Percentiles rank a stretch among this genome's conserved stretches.
Evolutionary conservation across 2,329 filamentous ascomycete species (phyloP).

Genomic region (Cylindrodendrum hubeiense): DNA sequence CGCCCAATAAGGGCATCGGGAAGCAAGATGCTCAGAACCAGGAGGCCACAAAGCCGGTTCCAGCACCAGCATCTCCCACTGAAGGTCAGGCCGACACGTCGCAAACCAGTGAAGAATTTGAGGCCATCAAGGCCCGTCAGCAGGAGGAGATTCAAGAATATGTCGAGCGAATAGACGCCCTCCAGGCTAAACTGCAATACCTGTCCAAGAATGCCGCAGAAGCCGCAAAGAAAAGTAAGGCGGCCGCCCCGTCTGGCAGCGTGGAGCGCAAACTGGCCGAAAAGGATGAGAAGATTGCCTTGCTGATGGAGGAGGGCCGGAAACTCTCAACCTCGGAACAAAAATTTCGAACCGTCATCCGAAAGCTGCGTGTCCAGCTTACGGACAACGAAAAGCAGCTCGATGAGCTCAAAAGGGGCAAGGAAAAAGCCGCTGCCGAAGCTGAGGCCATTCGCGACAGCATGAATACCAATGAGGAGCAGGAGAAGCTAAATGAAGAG

Average conservation of each 20-base stretch:
- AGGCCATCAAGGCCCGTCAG: slow-evolving; percentile 55
- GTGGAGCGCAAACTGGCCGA: slow-evolving; percentile 85
- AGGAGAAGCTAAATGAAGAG: slow-evolving; percentile 66
- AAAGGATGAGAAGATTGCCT: slow-evolving; percentile 89
- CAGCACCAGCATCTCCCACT: slow-evolving; percentile 5
- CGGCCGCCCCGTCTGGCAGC: slow-evolving; percentile 73
- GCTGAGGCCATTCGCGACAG: slow-evolving; percentile 59
- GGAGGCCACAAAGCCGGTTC: slow-evolving; percentile 2
- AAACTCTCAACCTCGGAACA: slow-evolving; percentile 88
- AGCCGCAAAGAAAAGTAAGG: slow-evolving; percentile 76
- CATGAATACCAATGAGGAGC: slow-evolving; percentile 62
- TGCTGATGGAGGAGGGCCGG: slow-evolving; percentile 92
- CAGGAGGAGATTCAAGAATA: slow-evolving; percentile 88
- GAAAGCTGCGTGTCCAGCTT: slow-evolving; percentile 79
- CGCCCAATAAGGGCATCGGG: background rate
- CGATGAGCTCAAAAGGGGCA: slow-evolving; percentile 68
- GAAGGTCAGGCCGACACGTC: background rate
- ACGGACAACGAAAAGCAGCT: slow-evolving; percentile 75
- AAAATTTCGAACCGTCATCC: slow-evolving; percentile 85
- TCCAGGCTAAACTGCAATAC: slow-evolving; percentile 92
- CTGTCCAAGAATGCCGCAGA: slow-evolving; percentile 84
- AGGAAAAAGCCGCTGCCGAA: slow-evolving; percentile 70
- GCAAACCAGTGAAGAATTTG: slow-evolving; percentile 35
- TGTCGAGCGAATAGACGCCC: slow-evolving; percentile 89
- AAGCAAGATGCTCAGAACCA: slow-evolving; percentile 1